A percentile compares a stretch with the other conserved stretches of the same genome.
Conservation (phyloP, 2,329 filamentous ascomycete genomes). For the Penicillium sp. region DNA sequence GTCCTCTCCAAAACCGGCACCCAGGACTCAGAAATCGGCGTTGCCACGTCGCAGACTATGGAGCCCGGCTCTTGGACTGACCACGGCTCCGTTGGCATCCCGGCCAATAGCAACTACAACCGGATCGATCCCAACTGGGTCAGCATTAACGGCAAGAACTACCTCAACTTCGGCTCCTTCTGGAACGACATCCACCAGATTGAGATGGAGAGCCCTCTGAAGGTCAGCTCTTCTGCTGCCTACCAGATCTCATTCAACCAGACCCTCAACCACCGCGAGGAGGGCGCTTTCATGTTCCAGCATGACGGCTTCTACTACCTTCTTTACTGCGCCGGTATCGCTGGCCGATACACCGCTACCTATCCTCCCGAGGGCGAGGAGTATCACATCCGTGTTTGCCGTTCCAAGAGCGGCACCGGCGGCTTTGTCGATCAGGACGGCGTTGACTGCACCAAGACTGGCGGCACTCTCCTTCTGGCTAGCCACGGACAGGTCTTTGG, state of each 20-base stretch:
- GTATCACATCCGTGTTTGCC: slow-evolving; percentile 63
- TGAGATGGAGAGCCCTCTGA: slow-evolving; percentile 38
- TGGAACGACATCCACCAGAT: slow-evolving; percentile 63
- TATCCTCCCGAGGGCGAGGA: slow-evolving; percentile 54
- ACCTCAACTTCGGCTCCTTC: slow-evolving; percentile 65
- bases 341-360: slow-evolving; percentile 52
- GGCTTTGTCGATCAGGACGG: slow-evolving; percentile 57
- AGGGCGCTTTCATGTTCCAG: slow-evolving; percentile 56
- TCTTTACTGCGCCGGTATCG: slow-evolving; percentile 57
- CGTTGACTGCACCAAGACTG: slow-evolving; percentile 50
- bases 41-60: slow-evolving; percentile 48
- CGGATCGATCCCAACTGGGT: slow-evolving; percentile 59
- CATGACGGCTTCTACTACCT: slow-evolving; percentile 58
- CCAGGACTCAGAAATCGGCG: slow-evolving; percentile 59
- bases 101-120: slow-evolving; percentile 49
- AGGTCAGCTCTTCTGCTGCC: slow-evolving; percentile 30
- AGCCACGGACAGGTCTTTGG: slow-evolving; percentile 60
- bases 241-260: slow-evolving; percentile 54
- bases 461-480: slow-evolving; percentile 58
- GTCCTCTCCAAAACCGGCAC: slow-evolving; percentile 58
- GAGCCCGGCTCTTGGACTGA: slow-evolving; percentile 36
- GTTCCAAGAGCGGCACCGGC: slow-evolving; percentile 50
- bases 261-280: slow-evolving; percentile 51
- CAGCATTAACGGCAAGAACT: slow-evolving; percentile 39
- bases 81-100: slow-evolving; percentile 33